phyloP scores from a whole-genome alignment of 2,329 filamentous ascomycete genomes.

The Taxawa tesnikishii region DNA sequence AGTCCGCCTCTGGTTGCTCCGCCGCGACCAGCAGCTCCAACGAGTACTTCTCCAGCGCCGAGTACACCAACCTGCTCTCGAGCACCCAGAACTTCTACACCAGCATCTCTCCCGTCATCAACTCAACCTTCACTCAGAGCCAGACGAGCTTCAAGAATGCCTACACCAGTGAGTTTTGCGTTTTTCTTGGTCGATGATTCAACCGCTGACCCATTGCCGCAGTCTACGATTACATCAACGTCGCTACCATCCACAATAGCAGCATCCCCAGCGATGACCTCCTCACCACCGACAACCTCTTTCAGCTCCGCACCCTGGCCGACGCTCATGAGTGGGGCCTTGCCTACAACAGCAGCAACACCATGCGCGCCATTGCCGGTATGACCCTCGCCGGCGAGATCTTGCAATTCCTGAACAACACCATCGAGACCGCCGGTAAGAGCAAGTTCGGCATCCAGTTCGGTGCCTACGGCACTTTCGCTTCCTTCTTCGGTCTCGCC shows the following conservation, averaged over 20 bases:
- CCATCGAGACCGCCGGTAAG: conserved; percentile 23
- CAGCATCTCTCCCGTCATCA: conserved; percentile 38
- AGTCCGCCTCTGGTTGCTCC: conserved; percentile 43
- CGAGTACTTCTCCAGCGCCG: conserved; percentile 40
- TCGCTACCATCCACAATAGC: conserved; percentile 50
- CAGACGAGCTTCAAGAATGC: conserved; percentile 48
- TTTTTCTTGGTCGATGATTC: background rate
- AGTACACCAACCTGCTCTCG: conserved; percentile 35
- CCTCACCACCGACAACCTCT: conserved; percentile 46
- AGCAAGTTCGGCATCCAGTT: conserved; percentile 42
- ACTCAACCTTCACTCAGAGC: conserved; percentile 34
- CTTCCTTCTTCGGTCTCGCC: conserved; percentile 49
- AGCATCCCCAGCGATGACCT: conserved; percentile 44
- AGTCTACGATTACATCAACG: conserved; percentile 52
- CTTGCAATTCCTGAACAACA: conserved; percentile 30
- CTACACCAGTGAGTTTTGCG: conserved; percentile 45
- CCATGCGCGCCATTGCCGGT: conserved; percentile 32
- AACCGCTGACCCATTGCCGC: conserved; percentile 1
- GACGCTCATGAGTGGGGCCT: conserved; percentile 71
- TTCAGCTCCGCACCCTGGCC: conserved; percentile 60
- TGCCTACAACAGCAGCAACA: conserved; percentile 56
- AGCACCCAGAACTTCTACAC: conserved; percentile 43
- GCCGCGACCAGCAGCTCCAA: conserved; percentile 46
- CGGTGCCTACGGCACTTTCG: conserved; percentile 49
- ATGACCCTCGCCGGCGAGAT: conserved; percentile 36